Percentiles rank a stretch among this genome's conserved stretches.
Evolutionary conservation across 1,139 yeast genomes (phyloP).

Genomic region (Tardiomyces blankii): DNA sequence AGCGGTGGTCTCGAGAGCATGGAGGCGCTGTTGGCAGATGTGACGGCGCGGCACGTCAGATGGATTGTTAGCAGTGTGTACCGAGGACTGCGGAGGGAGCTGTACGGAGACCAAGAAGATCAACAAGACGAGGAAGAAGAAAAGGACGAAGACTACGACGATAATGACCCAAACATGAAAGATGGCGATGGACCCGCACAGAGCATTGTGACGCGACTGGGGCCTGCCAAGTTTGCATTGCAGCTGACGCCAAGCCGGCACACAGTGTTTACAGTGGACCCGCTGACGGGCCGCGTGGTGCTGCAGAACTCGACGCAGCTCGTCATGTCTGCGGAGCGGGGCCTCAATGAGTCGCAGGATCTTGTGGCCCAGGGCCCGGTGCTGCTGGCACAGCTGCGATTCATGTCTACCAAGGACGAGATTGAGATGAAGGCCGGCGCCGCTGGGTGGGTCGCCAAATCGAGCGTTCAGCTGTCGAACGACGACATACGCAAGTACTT

Average conservation of each 20-base stretch:
- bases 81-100: not conserved
- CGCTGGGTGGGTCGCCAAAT: conserved; percentile 25
- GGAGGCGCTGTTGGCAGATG: not conserved
- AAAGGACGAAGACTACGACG: not conserved
- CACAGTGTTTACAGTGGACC: conserved; percentile 21
- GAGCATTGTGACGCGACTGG: not conserved
- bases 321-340: conserved; percentile 19
- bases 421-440: conserved; percentile 21
- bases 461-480: conserved; percentile 13
- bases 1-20: too few relatives aligned
- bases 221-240: conserved; percentile 11
- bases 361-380: conserved; percentile 16
- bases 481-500: conserved; percentile 18
- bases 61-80: not conserved
- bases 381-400: conserved; percentile 19
- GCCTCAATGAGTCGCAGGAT: conserved; percentile 21
- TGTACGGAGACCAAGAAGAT: not conserved
- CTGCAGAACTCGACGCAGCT: conserved; percentile 22
- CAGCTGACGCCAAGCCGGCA: conserved; percentile 16
- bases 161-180: not conserved
- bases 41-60: not conserved
- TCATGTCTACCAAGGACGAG: conserved; percentile 23
- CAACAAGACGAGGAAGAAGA: not conserved
- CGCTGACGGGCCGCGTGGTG: conserved; percentile 22
- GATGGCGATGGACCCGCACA: not conserved